These are phyloP conservation scores for Naganishia randhawae DNA, from an alignment of 768 basidiomycete genomes.

Conservation along the genomic window DNA sequence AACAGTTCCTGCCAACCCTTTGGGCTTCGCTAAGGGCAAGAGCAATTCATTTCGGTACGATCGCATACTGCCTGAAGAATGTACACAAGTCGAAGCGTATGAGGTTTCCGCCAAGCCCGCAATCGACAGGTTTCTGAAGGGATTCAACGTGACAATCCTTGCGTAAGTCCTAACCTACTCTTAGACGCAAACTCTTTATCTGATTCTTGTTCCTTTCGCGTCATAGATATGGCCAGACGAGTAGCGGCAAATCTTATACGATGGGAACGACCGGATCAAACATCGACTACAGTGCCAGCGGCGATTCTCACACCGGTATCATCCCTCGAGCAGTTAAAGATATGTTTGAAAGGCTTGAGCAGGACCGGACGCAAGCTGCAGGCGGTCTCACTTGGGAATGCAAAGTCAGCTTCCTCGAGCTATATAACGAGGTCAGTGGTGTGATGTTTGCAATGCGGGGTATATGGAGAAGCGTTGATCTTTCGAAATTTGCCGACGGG, in stretches of 20 bases:
- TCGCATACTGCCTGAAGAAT: constrained; percentile 81
- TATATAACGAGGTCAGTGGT: constrained; percentile 80
- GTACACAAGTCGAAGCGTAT: constrained; percentile 81
- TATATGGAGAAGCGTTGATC: not conserved
- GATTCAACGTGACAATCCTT: constrained; percentile 95
- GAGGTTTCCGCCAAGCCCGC: constrained; percentile 71
- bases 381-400: constrained; percentile 64
- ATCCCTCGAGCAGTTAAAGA: constrained; percentile 87
- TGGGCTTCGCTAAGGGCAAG: constrained; percentile 61
- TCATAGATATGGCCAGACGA: constrained; percentile 27
- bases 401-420: constrained; percentile 80
- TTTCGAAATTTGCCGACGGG: not conserved
- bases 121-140: constrained; percentile 57
- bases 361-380: constrained; percentile 65
- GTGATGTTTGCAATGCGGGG: not conserved
- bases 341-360: constrained; percentile 74
- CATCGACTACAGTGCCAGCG: constrained; percentile 56
- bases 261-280: constrained; percentile 96
- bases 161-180: constrained; percentile 56
- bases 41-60: constrained; percentile 88
- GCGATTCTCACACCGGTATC: constrained; percentile 67
- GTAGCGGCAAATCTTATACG: constrained; percentile 68
- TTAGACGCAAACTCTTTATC: not conserved
- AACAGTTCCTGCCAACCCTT: constrained; percentile 56
- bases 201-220: not conserved